These are phyloP conservation scores for Podaxis carcinomalis DNA, from an alignment of 768 basidiomycete genomes.

Conservation along the genomic window DNA sequence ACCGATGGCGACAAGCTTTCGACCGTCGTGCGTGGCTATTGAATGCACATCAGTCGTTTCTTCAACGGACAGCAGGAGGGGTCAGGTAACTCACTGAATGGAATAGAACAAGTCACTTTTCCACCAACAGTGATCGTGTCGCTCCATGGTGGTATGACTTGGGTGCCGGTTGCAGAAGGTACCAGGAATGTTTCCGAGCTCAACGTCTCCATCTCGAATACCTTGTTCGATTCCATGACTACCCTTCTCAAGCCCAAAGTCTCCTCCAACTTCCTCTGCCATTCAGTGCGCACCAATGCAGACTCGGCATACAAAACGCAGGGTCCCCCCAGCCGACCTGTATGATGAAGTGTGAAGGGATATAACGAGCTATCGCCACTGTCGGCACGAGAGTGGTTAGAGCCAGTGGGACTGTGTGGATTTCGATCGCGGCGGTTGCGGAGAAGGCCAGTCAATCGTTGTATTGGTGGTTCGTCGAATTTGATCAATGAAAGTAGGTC, in stretches of 20 bases:
- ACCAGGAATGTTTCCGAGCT: constrained; percentile 87
- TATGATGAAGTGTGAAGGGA: constrained; percentile 87
- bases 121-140: constrained; percentile 72
- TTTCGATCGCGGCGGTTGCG: constrained; percentile 49
- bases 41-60: constrained; percentile 1
- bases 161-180: constrained; percentile 53
- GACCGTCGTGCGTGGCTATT: constrained; percentile 78
- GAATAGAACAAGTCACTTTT: constrained; percentile 92
- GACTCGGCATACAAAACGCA: constrained; percentile 88
- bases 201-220: constrained; percentile 88
- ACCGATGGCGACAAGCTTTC: constrained; percentile 87
- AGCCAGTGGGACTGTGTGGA: constrained; percentile 17
- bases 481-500: constrained; percentile 84
- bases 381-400: constrained; percentile 23
- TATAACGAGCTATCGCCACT: constrained; percentile 70
- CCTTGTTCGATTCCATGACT: constrained; percentile 91
- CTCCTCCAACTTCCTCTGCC: constrained; percentile 88
- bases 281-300: constrained; percentile 68
- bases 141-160: constrained; percentile 58
- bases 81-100: constrained; percentile 68
- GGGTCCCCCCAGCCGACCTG: constrained; percentile 81
- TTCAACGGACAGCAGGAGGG: not conserved
- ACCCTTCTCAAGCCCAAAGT: constrained; percentile 80
- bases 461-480: constrained; percentile 76
- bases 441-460: constrained; percentile 69